Conservation (phyloP, 169 alveolate genomes). For the Eimeria acervulina region DNA sequence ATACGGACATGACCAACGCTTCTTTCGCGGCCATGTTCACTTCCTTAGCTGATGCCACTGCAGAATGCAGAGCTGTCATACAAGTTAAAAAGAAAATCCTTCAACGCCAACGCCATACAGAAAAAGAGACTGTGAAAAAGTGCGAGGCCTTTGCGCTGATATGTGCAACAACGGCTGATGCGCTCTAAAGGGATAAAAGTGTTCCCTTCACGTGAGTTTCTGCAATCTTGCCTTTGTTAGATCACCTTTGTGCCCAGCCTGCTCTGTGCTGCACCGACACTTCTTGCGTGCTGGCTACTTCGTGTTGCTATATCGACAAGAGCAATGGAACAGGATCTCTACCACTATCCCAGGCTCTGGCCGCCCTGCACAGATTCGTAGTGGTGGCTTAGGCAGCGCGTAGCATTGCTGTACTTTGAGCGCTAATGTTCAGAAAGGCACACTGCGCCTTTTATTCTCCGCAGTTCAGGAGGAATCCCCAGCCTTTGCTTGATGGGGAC, state of each 20-base stretch:
- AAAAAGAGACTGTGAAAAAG: neutral
- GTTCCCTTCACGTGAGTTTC: conserved; percentile 15
- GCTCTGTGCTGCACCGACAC: neutral
- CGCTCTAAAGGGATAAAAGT: neutral
- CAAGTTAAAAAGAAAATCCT: too few species aligned
- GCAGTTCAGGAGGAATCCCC: too few species aligned
- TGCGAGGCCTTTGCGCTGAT: neutral
- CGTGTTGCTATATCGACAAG: neutral
- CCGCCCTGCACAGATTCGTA: neutral
- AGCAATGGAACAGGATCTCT: neutral
- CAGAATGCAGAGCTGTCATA: conserved; percentile 26
- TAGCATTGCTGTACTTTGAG: neutral
- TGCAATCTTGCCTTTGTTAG: neutral
- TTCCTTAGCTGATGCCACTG: neutral
- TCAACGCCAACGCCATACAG: too few species aligned
- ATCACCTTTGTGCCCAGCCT: neutral
- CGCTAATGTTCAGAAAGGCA: too few species aligned
- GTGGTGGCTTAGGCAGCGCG: neutral
- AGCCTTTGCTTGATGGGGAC: too few species aligned
- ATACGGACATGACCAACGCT: neutral
- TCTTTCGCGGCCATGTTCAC: conserved; percentile 7
- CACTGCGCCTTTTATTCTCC: too few species aligned
- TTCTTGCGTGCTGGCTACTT: neutral
- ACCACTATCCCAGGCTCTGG: neutral
- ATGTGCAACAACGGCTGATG: conserved; percentile 17